Base-by-base conservation (phyloP, 805 yeast species). In the Suhomyces xylopsoci region DNA sequence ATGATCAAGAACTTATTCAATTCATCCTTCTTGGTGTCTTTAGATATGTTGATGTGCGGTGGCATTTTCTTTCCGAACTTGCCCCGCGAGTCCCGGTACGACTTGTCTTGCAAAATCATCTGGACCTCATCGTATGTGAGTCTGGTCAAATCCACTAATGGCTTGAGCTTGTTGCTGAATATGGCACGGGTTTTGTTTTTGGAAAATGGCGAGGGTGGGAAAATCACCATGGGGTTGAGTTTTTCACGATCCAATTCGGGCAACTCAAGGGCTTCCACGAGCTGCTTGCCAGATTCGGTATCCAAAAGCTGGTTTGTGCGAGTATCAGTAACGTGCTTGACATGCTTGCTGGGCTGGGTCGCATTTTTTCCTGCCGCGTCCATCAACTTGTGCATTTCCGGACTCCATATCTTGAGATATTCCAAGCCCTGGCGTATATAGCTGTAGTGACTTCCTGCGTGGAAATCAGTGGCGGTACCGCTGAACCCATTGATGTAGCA, bases 1-100 rank as follows among this genome's bases (percentile, higher is more conserved):
- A 63, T 63, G 20, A 74, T 51, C 32, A 73, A 49, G 49, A 71
- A 73, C 52, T 63, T 66, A 56, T 74, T 75, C 43, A 73, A 54
- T 8, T 63, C 54, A 19, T 56, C 44, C 49, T 56, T 55, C 45
- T 51, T 51, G 34, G 45, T 44, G 8, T 53, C 34, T 14, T 53
- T 17, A 25, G 45, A 28, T 9, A 53, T 42, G 36, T 51, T 28
- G 10, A 53, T 22, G 25, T 48, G 44, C 7, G 36, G 32, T 9
- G 62, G 45, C 32, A 55, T 42, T 45, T 57, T 57, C 22, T 52
- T 55, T 12, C 67, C 68, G 26, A 48, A 57, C 49, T 63, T 60
- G 8, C 68, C 67, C 30, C 54, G 51, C 4, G 69, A 57, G 24
- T 55, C 50, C 25, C 45, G 46, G 46, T 47, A 62, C 45, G 55